These are phyloP conservation scores for Podila epicladia DNA, from an alignment of 192 early-diverging fungal genomes.

Conservation along the genomic window DNA sequence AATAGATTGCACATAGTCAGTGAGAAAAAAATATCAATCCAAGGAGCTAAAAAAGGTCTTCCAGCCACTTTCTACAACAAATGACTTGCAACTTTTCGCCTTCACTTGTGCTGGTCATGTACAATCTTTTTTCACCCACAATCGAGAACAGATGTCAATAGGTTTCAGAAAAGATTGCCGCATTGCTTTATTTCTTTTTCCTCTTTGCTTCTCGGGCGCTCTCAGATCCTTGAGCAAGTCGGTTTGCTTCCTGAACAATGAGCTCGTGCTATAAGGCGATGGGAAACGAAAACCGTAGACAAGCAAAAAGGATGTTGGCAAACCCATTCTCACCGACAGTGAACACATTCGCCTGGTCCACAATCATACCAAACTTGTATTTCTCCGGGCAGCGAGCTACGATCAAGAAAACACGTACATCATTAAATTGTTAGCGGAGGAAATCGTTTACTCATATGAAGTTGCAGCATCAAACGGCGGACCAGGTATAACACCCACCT, in stretches of 20 bases:
- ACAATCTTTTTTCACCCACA: no score
- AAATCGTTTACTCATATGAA: neutral
- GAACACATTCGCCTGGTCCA: neutral
- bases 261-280: neutral
- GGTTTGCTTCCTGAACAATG: neutral
- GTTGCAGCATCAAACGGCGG: neutral
- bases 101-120: no score
- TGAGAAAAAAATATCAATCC: no score
- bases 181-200: neutral
- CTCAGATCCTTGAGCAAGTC: neutral
- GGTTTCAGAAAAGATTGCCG: neutral
- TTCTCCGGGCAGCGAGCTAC: slow-evolving; percentile 53
- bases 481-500: slow-evolving; percentile 24
- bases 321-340: neutral
- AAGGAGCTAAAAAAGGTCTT: no score
- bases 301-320: neutral
- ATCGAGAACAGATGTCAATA: no score
- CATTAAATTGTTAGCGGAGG: neutral
- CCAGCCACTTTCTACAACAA: no score
- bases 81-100: no score
- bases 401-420: neutral
- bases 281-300: neutral
- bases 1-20: no score
- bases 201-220: neutral
- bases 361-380: slow-evolving; percentile 50